Evolutionary conservation across 2,329 filamentous ascomycete species (phyloP), one percentile per base, ranked within the genome.

Genomic region (Exserohilum turcica): DNA sequence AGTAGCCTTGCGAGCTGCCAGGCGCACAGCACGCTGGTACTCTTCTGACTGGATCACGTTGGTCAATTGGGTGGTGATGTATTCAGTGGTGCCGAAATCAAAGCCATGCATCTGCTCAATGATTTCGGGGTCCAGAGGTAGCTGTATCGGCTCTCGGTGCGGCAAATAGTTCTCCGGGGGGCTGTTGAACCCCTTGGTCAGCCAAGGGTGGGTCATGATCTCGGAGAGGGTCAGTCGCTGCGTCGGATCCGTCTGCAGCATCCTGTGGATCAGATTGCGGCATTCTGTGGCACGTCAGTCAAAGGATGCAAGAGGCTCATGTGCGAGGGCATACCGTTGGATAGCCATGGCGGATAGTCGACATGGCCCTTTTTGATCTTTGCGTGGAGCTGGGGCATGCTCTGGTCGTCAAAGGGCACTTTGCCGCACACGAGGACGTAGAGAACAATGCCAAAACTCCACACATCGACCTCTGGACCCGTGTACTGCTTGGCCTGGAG

Each of bases 341-440:
- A 93, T 33, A 99, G 80, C 86, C 94, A 97, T 55, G 87, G 90
- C 2, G 94, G 94, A 74, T 97, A 99, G 73, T 99, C 94, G 15
- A 97, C 94, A 44, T 90, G 78, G 31, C 94, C 94, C 73, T 96
- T 96, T 80, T 99, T 99, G 76, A 99, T 99, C 79, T 99, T 99
- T 53, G 93, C 92, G 77, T 99, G 94, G 43, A 99, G 80, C 59
- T 96, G 92, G 31, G 93, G 94, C 92, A 99, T 99, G 78, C 92
- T 97, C 77, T 99, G 94, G 71, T 99, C 94, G 72, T 99, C 94
- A 69, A 99, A 99, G 0, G 94, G 94, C 3, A 99, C 94, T 75
- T 97, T 97, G 46, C 94, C 94, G 71, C 94, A 97, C 3, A 97
- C 94, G 57, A 99, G 78, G 52, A 99, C 94, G 67, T 97, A 99